These are phyloP conservation scores for Pythium folliculosum DNA, from an alignment of 352 stramenopile species.

Conservation along the genomic window DNA sequence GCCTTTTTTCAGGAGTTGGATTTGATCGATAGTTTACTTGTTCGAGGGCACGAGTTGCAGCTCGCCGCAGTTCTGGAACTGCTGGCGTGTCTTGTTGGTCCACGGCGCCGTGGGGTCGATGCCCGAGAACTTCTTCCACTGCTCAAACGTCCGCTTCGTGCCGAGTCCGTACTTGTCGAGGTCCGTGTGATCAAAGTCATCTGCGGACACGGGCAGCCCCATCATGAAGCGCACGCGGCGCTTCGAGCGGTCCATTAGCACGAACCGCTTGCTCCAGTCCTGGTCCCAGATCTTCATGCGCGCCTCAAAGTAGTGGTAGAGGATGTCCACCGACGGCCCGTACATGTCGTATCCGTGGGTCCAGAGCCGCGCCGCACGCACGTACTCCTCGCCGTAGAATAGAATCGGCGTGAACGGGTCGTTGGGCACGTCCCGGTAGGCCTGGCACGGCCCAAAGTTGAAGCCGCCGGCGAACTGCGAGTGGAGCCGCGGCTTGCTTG, in stretches of 20 bases:
- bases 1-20: too few species aligned
- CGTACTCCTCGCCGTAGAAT: slow-evolving; percentile 81
- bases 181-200: slow-evolving; percentile 75
- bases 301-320: slow-evolving; percentile 76
- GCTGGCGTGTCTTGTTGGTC: slow-evolving; percentile 35
- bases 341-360: slow-evolving; percentile 82
- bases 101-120: slow-evolving; percentile 72
- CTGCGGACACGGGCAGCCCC: slow-evolving; percentile 48
- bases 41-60: slow-evolving; percentile 66
- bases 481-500: slow-evolving; percentile 64
- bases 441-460: slow-evolving; percentile 72
- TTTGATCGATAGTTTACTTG: background rate
- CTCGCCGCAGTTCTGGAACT: slow-evolving; percentile 72
- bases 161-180: slow-evolving; percentile 66
- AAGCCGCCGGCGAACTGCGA: slow-evolving; percentile 76
- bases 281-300: slow-evolving; percentile 79
- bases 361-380: slow-evolving; percentile 37
- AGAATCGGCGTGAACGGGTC: slow-evolving; percentile 75
- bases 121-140: slow-evolving; percentile 77
- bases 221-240: slow-evolving; percentile 64
- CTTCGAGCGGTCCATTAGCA: slow-evolving; percentile 63
- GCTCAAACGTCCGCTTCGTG: slow-evolving; percentile 74
- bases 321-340: slow-evolving; percentile 62
- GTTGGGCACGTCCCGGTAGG: slow-evolving; percentile 67
- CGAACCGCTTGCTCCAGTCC: slow-evolving; percentile 64